Conservation (phyloP, 805 yeast species). For the Kodamaea leandrae region DNA sequence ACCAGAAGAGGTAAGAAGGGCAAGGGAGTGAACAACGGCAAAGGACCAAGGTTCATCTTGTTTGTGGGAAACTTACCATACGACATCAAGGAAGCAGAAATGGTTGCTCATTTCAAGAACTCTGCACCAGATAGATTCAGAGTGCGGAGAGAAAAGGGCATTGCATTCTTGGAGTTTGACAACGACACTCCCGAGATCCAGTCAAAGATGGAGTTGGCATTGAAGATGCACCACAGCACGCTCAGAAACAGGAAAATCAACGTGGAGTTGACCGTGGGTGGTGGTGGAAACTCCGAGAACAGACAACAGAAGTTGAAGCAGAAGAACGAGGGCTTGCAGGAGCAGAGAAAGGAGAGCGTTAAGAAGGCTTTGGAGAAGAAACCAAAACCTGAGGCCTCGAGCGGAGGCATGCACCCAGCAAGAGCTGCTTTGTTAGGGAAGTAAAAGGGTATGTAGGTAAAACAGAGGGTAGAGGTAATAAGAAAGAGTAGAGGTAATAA, state of each 20-base stretch:
- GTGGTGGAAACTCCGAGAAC: conserved; percentile 84
- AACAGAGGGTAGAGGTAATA: too few relatives aligned
- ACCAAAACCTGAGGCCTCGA: conserved; percentile 27
- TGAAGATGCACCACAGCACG: conserved; percentile 75
- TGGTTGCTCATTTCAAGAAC: conserved; percentile 69
- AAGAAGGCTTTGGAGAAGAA: conserved; percentile 36
- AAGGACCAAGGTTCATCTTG: conserved; percentile 68
- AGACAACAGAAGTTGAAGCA: conserved; percentile 66
- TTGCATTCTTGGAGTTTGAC: conserved; percentile 85
- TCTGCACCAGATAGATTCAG: conserved; percentile 74
- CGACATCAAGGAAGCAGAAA: conserved; percentile 57
- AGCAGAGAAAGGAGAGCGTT: conserved; percentile 63
- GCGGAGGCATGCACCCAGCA: conserved; percentile 59
- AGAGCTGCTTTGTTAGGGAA: conserved; percentile 50
- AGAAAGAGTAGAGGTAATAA: too few relatives aligned
- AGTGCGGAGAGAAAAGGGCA: conserved; percentile 80
- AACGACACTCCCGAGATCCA: conserved; percentile 60
- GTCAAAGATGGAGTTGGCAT: conserved; percentile 77
- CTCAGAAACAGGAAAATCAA: conserved; percentile 77
- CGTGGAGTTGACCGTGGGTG: conserved; percentile 96
- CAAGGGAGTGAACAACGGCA: conserved; percentile 47
- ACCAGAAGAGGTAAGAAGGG: conserved; percentile 79
- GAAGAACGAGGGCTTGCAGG: conserved; percentile 73
- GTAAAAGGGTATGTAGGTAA: background rate
- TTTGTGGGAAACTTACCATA: conserved; percentile 92